Evolutionary conservation across 768 basidiomycete species (phyloP), one percentile per base, ranked within the genome.

Genomic region (Termitomyces sp.): DNA sequence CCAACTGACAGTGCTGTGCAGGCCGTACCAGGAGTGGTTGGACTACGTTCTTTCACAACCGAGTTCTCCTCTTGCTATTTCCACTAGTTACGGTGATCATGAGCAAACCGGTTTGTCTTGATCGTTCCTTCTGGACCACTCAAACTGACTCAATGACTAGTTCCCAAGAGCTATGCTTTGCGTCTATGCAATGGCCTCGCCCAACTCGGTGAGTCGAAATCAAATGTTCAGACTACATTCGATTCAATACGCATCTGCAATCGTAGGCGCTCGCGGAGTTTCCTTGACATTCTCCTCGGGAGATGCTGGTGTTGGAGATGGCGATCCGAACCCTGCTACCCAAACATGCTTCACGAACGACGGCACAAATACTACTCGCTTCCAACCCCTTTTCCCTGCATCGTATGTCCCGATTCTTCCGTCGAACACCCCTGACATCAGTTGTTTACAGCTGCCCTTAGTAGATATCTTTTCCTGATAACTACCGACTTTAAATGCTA

Each of bases 271-370:
- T 55, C 84, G 88, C 0, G 91, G 91, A n/a, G 77, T 86, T 20
- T 84, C 88, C 8, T 45, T 91, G 16, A 68, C 85, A 42, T 89
- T 89, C 72, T 78, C 84, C 15, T 87, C 86, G 22, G 89, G 89
- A 24, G 89, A 91, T 63, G 69, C 68, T 18, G 90, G 90, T 20
- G 90, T 90, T n/a, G 89, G 90, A 4, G 89, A 87, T 68, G 79
- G 81, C 24, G 40, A 73, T 82, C 51, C 80, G 0, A 60, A 88
- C 68, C 85, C 85, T 18, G 73, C 74, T 0, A 83, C 76, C 7
- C 81, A 85, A 56, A 35, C 69, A 39, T 91, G 90, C 67, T 69
- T 77, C 57, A 79, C 85, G 1, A 90, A 90, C 65, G 79, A 86
- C 63, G 87, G 84, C 6, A 69, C 62, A 15, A 88, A 87, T 65